Base-by-base conservation (phyloP, 768 basidiomycete genomes). In the Mycena rebaudengoi region DNA sequence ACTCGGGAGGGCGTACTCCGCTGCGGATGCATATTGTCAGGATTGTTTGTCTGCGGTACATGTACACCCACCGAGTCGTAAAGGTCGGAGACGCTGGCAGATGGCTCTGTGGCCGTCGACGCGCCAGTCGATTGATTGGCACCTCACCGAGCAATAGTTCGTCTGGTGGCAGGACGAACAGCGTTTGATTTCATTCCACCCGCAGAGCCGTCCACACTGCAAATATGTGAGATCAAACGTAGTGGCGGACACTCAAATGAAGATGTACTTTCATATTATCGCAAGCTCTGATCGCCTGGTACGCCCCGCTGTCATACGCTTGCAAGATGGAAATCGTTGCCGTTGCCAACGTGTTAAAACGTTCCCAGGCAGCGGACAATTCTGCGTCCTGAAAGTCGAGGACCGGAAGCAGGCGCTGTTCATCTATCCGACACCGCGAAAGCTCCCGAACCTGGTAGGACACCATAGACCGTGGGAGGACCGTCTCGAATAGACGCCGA, bases 71-170 rank as follows among this genome's bases (percentile, higher is more conserved):
- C 52, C 39, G n/a, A 43, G 40, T 41, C 26, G 52, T 41, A 54
- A 30, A 41, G 40, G 52, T 14, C 52, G 14, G 52, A 54, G 52
- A 43, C 52, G 40, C 52, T 16, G 28, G 52, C 52, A 54, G 39
- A 54, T 41, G 26, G 18, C 39, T 43, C 52, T 54, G 40, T 54
- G 52, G 6, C 52, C 40, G 40, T 54, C 28, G 52, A 54, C 52
- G 11, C 18, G 28, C 52, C 52, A 54, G 52, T 54, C 52, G 26
- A 43, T 30, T 28, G 52, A 54, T 30, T 54, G 52, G 28, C 52
- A 54, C 52, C 28, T 43, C 52, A 43, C 52, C 25, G 52, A 54
- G 52, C 52, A 54, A 32, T 54, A 54, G 52, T 54, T 54, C 28
- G 52, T 43, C 52, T 54, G 52, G 18, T 20, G 52, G 52, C 52